Base-by-base conservation (phyloP, 257 asterid species). In the Ehretia macrophylla region DNA sequence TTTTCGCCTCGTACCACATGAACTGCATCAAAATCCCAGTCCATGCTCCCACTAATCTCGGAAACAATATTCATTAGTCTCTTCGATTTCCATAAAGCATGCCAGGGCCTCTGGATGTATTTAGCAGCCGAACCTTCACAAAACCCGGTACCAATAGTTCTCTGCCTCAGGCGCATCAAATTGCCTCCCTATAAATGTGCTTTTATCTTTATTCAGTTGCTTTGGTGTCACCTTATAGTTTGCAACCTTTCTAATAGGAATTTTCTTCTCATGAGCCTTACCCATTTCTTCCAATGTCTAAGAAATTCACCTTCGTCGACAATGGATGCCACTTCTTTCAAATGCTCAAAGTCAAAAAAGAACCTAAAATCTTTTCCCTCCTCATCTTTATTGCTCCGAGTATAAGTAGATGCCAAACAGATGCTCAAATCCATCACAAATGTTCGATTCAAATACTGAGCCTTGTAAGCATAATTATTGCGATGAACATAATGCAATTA, bases 21-120 rank as follows among this genome's bases (percentile, higher is more conserved):
- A 32, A 83, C 94, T 8, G 97, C 95, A 62, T 92, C 97, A 14
- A 73, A 92, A 76, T 92, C 99, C 99, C 99, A 92, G 64, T 92
- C 99, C 99, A 92, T 88, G 56, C 86, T 83, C 68, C 97, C 99
- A 32, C 99, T 92, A 22, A 92, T 92, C 11, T 66, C 99, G 3
- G 99, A 67, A 14, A 92, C 97, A 58, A 93, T 89, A 54, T 88
- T 93, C 96, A 89, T 93, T 21, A 93, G 60, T 58, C 97, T 70
- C 77, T 93, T 93, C 10, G 97, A 89, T 75, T 93, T 93, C 99
- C 96, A 93, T 17, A 93, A 71, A 0, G 89, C 77, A 8, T 69
- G 70, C 97, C 99, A 93, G 0, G 97, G 97, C 73, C 99, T 75
- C 70, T 89, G 83, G 5, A 89, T 71, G 74, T 83, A 78, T 45